phyloP scores from a whole-genome alignment of 805 yeast species.

The Hanseniaspora occidentalis region DNA sequence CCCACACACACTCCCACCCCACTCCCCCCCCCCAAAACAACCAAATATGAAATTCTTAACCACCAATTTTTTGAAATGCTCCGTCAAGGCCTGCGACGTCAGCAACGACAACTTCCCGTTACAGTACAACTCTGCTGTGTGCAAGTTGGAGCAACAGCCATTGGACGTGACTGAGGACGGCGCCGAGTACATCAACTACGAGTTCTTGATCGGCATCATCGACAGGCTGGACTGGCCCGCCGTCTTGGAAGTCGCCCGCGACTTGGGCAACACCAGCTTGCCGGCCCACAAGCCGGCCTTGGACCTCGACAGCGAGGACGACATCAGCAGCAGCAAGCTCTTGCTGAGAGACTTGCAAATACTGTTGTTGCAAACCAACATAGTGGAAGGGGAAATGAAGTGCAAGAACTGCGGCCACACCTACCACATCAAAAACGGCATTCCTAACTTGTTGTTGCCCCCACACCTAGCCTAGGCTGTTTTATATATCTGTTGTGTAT shows the following conservation, averaged over 20 bases:
- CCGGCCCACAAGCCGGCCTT: slow-evolving; percentile 52
- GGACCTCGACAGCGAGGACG: slow-evolving; percentile 17
- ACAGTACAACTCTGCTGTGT: slow-evolving; percentile 38
- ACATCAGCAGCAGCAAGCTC: slow-evolving; percentile 29
- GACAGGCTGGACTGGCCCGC: slow-evolving; percentile 88
- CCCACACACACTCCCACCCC: neutral
- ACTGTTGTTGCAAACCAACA: slow-evolving; percentile 73
- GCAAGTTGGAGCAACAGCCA: slow-evolving; percentile 49
- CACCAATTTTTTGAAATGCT: slow-evolving; percentile 93
- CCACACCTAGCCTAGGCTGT: slow-evolving; percentile 65
- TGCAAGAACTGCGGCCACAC: slow-evolving; percentile 80
- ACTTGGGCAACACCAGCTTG: slow-evolving; percentile 50
- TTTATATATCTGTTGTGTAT: neutral
- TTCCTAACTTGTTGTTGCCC: slow-evolving; percentile 88
- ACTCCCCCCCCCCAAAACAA: no score
- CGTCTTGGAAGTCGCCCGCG: slow-evolving; percentile 59
- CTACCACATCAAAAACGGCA: slow-evolving; percentile 82
- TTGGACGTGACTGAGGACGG: slow-evolving; percentile 23
- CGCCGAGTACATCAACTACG: slow-evolving; percentile 67
- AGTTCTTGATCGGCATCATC: slow-evolving; percentile 61
- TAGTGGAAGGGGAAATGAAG: slow-evolving; percentile 77
- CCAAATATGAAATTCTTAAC: slow-evolving; percentile 77
- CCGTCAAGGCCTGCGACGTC: slow-evolving; percentile 68
- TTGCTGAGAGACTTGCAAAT: slow-evolving; percentile 66
- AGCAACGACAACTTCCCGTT: slow-evolving; percentile 75